phyloP scores from a whole-genome alignment of 805 yeast species.

The Pichia exigua region DNA sequence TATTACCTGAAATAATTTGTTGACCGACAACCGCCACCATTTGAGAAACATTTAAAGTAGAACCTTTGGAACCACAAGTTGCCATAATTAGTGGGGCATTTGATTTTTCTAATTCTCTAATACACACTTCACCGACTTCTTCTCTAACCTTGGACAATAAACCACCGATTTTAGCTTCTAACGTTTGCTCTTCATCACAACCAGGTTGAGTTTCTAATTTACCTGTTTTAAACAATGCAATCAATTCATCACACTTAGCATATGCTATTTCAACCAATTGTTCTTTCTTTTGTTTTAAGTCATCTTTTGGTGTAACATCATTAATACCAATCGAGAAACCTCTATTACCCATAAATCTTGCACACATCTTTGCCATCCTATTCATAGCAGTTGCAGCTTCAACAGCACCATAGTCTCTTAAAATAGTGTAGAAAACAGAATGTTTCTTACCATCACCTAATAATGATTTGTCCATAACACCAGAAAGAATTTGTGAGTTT shows the following conservation, averaged over 20 bases:
- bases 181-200: conserved; percentile 95
- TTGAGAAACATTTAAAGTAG: conserved; percentile 94
- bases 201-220: conserved; percentile 97
- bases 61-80: conserved; percentile 98
- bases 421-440: conserved; percentile 89
- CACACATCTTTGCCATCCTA: conserved; percentile 98
- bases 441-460: conserved; percentile 98
- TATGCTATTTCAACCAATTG: conserved; percentile 86
- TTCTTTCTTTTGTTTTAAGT: conserved; percentile 72
- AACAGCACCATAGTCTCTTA: conserved; percentile 94
- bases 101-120: conserved; percentile 76
- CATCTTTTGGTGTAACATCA: conserved; percentile 90
- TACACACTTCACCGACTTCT: conserved; percentile 98
- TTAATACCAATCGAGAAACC: conserved; percentile 97
- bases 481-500: conserved; percentile 82
- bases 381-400: conserved; percentile 97
- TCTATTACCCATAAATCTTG: conserved; percentile 86
- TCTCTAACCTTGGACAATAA: conserved; percentile 93
- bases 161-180: conserved; percentile 97
- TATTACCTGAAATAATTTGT: conserved; percentile 96
- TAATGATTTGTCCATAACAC: conserved; percentile 94
- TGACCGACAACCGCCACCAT: conserved; percentile 99
- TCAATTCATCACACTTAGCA: conserved; percentile 83
- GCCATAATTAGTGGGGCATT: conserved; percentile 99
- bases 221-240: conserved; percentile 69